Evolutionary conservation across 1,139 yeast species (phyloP).

Genomic region (Kodamaea arcana): DNA sequence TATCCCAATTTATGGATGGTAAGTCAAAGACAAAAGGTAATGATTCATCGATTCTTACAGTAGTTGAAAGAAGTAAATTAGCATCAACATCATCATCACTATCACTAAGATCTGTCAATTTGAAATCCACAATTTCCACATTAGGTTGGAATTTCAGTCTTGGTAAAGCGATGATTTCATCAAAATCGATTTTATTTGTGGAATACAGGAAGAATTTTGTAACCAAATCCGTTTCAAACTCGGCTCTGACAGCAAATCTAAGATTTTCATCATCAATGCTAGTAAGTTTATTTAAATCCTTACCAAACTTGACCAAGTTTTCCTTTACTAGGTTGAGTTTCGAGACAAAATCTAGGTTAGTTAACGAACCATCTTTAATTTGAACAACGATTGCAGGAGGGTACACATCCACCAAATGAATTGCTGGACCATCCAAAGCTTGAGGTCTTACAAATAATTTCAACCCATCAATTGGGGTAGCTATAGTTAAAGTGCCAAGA

Average conservation of each 20-base stretch:
- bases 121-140: constrained; percentile 2
- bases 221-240: constrained; percentile 14
- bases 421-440: constrained; percentile 13
- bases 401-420: constrained; percentile 22
- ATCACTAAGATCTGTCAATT: constrained; percentile 3
- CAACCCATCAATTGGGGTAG: constrained; percentile 19
- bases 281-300: constrained; percentile 9
- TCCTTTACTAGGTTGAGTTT: constrained; percentile 18
- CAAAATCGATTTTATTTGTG: constrained; percentile 16
- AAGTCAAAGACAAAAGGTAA: constrained; percentile 20
- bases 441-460: constrained; percentile 20
- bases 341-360: constrained; percentile 25
- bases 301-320: constrained; percentile 18
- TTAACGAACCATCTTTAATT: constrained; percentile 17
- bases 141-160: constrained; percentile 8
- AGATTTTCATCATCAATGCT: constrained; percentile 5
- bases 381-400: constrained; percentile 25
- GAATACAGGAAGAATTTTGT: constrained; percentile 14
- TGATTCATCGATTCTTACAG: constrained; percentile 9
- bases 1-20: constrained; percentile 23
- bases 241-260: constrained; percentile 18
- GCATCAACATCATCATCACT: constrained; percentile 1
- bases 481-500: constrained; percentile 22
- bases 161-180: constrained; percentile 13
- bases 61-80: constrained; percentile 1